Base-by-base conservation (phyloP, 192 early-diverging fungal species). In the Coemansia sp. region DNA sequence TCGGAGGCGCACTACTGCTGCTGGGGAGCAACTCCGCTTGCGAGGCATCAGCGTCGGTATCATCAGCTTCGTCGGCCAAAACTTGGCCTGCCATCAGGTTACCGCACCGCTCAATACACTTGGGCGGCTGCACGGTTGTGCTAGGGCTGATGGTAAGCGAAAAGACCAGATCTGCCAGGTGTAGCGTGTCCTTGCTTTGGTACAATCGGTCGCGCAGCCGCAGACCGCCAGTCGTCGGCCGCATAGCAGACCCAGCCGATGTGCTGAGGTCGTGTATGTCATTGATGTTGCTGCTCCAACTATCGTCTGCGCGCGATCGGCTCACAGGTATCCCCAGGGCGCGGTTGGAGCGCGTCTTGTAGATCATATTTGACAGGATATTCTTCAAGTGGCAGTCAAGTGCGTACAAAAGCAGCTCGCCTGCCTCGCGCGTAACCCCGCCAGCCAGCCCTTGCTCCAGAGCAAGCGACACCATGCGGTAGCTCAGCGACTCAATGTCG, bases 301-400 rank as follows among this genome's bases (percentile, higher is more conserved):
- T 16, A 46, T 70, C 22, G 27, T 62, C 53, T 40, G 52, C 55
- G 9, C 18, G 24, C 27, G 27, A 16, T 43, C 70, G 44, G 58
- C 65, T 64, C 39, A 84, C 82, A 1, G 77, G 78, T 22, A 85
- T 88, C 20, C 89, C 90, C 53, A 89, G 74, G 5, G 89, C 73
- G 24, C 89, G 86, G 75, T 91, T 91, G 5, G 85, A 80, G 31
- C 91, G 82, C 41, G 86, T 73, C 61, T 91, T 90, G 80, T 85
- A 87, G 31, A 92, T 88, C 62, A 87, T 87, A 33, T 89, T 90
- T 31, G 87, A 89, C 46, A 92, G 80, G 12, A 90, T 81, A 58
- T 87, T 87, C 62, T 90, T 89, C 62, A 92, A 80, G 63, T 92
- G 90, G 61, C 85, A 88, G 80, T 92, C 91, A 67, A 91, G 78